These are phyloP conservation scores for Coemansia sp. DNA, from an alignment of 371 early-diverging fungal genomes.

Conservation along the genomic window DNA sequence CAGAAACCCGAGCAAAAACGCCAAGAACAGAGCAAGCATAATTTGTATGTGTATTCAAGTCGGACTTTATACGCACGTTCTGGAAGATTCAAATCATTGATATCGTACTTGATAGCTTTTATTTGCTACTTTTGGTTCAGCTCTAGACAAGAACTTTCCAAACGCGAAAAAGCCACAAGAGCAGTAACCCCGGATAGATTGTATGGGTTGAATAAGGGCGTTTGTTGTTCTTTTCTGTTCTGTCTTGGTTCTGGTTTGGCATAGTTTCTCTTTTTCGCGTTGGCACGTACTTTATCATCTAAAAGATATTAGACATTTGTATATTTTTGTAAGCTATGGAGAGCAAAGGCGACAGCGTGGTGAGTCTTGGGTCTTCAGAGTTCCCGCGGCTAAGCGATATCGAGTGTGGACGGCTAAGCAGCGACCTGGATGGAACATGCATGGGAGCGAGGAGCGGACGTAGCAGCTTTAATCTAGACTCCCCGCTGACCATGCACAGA, in stretches of 20 bases:
- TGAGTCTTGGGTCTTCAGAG: not conserved
- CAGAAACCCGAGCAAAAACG: too few relatives aligned
- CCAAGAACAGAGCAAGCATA: too few relatives aligned
- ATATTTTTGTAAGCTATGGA: not conserved
- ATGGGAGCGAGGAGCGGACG: not conserved
- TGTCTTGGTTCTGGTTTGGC: not conserved
- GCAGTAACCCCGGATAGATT: too few relatives aligned
- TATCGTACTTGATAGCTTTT: too few relatives aligned
- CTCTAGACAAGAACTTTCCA: too few relatives aligned
- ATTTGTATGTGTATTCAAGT: too few relatives aligned
- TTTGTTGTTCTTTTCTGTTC: too few relatives aligned
- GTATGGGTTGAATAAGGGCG: too few relatives aligned
- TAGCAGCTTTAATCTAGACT: not conserved
- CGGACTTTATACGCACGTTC: too few relatives aligned
- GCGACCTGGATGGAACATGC: not conserved
- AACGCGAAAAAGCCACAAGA: too few relatives aligned
- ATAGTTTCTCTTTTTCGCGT: not conserved
- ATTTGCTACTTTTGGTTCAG: too few relatives aligned
- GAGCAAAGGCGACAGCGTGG: not conserved
- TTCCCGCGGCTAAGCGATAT: not conserved
- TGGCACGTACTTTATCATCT: not conserved
- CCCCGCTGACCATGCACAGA: slow-evolving; percentile 1
- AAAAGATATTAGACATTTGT: not conserved
- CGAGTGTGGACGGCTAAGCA: not conserved
- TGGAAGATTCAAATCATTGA: too few relatives aligned